These are phyloP conservation scores for Moesziomyces parantarcticus DNA, from an alignment of 1,284 basidiomycete genomes.

Conservation along the genomic window DNA sequence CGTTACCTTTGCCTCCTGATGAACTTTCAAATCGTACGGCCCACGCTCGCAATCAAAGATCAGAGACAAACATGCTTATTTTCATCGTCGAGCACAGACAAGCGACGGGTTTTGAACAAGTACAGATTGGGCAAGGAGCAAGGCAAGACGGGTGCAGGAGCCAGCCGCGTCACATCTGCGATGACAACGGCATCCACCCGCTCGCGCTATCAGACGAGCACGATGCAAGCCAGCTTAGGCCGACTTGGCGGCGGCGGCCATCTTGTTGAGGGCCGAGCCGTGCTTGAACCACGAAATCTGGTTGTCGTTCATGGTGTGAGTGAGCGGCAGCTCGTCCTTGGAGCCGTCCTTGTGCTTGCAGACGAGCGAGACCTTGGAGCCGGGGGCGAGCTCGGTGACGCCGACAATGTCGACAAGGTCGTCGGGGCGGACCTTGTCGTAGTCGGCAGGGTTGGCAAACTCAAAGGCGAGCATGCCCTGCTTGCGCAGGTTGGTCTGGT, in stretches of 20 bases:
- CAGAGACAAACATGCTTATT: neutral
- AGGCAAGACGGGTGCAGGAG: neutral
- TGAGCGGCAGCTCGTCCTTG: slow-evolving; percentile 63
- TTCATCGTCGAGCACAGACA: neutral
- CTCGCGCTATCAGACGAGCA: too few relatives aligned
- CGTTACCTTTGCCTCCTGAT: too few relatives aligned
- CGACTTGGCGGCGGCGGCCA: slow-evolving; percentile 58
- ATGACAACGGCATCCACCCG: neutral
- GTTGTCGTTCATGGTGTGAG: slow-evolving; percentile 66
- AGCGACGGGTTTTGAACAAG: neutral
- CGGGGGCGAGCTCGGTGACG: slow-evolving; percentile 62
- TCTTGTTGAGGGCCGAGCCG: slow-evolving; percentile 65
- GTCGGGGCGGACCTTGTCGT: slow-evolving; percentile 64
- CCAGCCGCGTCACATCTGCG: neutral
- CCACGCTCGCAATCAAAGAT: neutral
- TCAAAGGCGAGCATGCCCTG: slow-evolving; percentile 65
- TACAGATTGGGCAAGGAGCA: neutral
- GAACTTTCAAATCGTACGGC: too few relatives aligned
- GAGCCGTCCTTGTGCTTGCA: slow-evolving; percentile 65
- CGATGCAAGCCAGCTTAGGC: slow-evolving; percentile 15
- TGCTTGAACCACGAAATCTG: slow-evolving; percentile 68
- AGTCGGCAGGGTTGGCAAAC: slow-evolving; percentile 64
- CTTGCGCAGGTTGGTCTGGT: slow-evolving; percentile 93
- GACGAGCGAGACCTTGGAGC: slow-evolving; percentile 60
- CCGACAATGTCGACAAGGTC: slow-evolving; percentile 63